Base-by-base conservation (phyloP, 441 rosid genomes). In the Adansonia rubrostipa region DNA sequence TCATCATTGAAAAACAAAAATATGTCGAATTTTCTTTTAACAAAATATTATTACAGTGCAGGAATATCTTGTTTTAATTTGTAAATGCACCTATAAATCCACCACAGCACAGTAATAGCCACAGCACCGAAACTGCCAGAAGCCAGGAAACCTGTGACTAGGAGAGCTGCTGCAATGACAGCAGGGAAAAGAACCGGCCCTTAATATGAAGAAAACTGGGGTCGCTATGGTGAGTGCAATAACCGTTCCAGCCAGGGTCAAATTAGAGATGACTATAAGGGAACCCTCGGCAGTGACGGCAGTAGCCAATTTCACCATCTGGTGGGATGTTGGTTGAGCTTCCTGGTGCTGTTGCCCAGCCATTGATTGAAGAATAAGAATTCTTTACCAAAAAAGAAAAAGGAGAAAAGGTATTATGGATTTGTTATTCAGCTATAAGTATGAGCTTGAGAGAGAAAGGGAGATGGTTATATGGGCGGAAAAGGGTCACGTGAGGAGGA, bases 41-140 rank as follows among this genome's bases (percentile, higher is more conserved):
- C 5, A 24, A 4, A 6, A 2, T 36, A 36, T 36, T 36, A 36
- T 36, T 36, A 36, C 5, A 4, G 40, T 36, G 40, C 40, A 36
- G 40, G 40, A 4, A 36, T 36, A 40, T 7, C 13, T 28, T 36
- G 11, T 22, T 56, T 45, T 45, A 15, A 33, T n/a, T 56, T 56
- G 45, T 47, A 8, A 73, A 9, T 0, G 3, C 5, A 90, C 96
- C 87, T 85, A 83, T 93, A 95, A 72, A 95, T 89, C 99, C 99
- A 95, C 17, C 97, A 86, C 81, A 95, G 81, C 63, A 88, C 94
- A 7, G 92, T 81, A 15, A 92, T 69, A 0, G 97, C 95, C 0
- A 93, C 98, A 1, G 90, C 83, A 1, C 97, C 95, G 62, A 93
- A 92, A 0, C 97, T 93, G 20, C 98, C 99, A 0, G 98, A 95